Evolutionary conservation across 2,329 filamentous ascomycete genomes (phyloP).

Genomic region (Alternaria sp.): DNA sequence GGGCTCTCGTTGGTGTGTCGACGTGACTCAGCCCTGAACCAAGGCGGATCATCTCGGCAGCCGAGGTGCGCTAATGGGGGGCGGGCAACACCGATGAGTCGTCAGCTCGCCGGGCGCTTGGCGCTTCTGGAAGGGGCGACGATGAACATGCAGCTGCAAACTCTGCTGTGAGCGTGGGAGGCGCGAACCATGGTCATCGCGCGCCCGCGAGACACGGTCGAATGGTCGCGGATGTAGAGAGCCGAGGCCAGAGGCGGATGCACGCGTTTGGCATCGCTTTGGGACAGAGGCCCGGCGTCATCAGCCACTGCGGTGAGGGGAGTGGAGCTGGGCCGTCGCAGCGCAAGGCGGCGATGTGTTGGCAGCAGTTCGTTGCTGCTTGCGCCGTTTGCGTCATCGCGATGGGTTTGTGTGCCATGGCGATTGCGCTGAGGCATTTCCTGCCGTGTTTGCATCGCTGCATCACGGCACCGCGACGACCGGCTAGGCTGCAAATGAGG

Average conservation of each 20-base stretch:
- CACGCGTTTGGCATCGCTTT: constrained; percentile 13
- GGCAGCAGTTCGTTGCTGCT: constrained; percentile 22
- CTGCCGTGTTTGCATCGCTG: constrained; percentile 11
- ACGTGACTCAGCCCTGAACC: constrained; percentile 34
- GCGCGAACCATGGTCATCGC: constrained; percentile 7
- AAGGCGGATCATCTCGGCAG: constrained; percentile 26
- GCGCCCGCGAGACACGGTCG: background rate
- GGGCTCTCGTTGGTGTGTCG: constrained; percentile 12
- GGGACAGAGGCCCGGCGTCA: constrained; percentile 15
- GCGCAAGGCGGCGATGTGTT: constrained; percentile 10
- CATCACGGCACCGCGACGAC: constrained; percentile 9
- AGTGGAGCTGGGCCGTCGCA: constrained; percentile 1
- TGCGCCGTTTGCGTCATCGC: constrained; percentile 28
- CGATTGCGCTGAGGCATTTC: constrained; percentile 22
- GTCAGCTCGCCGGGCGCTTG: constrained; percentile 11
- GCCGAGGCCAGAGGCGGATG: constrained; percentile 12
- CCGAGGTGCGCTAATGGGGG: constrained; percentile 12
- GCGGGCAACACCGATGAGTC: constrained; percentile 18
- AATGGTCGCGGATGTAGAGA: constrained; percentile 5
- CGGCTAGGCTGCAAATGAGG: constrained; percentile 24
- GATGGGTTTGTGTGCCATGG: background rate
- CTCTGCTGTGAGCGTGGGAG: constrained; percentile 10
- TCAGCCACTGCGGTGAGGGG: constrained; percentile 5
- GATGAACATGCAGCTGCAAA: constrained; percentile 20
- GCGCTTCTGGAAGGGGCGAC: constrained; percentile 25